Conservation (phyloP, 2,329 filamentous ascomycete species). For the Diplodia corticola region DNA sequence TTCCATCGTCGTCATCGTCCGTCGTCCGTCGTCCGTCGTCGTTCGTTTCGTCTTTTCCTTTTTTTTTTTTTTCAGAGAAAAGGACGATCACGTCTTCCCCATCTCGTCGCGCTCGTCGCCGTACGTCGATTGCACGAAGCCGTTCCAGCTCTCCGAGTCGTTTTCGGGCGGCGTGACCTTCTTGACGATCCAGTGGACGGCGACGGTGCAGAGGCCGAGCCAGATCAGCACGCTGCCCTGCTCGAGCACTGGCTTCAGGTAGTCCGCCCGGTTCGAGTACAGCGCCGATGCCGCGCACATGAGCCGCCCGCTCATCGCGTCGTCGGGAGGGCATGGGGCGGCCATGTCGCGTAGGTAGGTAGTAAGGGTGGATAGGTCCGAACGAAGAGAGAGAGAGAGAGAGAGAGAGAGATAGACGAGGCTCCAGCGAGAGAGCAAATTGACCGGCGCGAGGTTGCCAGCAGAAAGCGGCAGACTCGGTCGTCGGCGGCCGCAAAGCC, state of each 20-base stretch:
- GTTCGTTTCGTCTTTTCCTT: background rate
- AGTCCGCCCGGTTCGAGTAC: background rate
- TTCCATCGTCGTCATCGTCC: background rate
- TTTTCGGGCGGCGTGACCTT: slow-evolving; percentile 16
- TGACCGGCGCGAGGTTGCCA: background rate
- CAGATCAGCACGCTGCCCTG: slow-evolving; percentile 8
- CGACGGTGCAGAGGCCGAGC: slow-evolving; percentile 4
- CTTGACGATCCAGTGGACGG: slow-evolving; percentile 11
- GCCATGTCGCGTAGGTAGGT: background rate
- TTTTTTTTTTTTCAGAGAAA: too few species aligned
- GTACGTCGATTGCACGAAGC: slow-evolving; percentile 17
- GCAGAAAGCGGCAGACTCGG: background rate
- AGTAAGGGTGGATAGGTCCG: background rate
- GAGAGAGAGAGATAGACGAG: background rate
- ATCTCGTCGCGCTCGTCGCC: slow-evolving; percentile 9
- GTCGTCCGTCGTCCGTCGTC: background rate
- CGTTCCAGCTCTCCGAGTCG: slow-evolving; percentile 20
- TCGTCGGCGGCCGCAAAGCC: background rate
- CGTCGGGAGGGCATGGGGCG: slow-evolving; percentile 9
- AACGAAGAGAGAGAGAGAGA: background rate
- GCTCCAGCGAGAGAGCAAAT: background rate
- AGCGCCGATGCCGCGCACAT: background rate
- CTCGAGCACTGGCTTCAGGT: slow-evolving; percentile 5
- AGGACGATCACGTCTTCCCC: background rate
- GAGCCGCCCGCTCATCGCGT: background rate